Evolutionary conservation across 192 early-diverging fungal genomes (phyloP).

Genomic region (Linderina pennispora): DNA sequence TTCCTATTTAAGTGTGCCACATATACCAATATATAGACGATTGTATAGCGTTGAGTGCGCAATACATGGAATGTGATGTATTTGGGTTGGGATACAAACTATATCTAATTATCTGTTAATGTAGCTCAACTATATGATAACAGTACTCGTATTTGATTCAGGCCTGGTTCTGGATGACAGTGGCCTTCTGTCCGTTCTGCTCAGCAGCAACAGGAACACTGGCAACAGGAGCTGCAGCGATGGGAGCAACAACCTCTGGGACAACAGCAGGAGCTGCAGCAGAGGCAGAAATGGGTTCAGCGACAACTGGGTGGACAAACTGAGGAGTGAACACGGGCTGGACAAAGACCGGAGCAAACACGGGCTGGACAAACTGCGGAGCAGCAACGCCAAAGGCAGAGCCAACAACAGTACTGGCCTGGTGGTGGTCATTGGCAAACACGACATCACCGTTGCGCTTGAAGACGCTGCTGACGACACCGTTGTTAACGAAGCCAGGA

Average conservation of each 20-base stretch:
- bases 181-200: slow-evolving; percentile 12
- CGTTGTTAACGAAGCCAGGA: slow-evolving; percentile 9
- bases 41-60: too few species aligned
- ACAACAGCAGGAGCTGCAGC: too few species aligned
- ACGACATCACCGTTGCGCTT: slow-evolving; percentile 34
- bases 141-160: slow-evolving; percentile 1
- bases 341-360: neutral
- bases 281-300: neutral
- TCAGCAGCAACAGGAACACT: neutral
- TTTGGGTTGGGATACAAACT: too few species aligned
- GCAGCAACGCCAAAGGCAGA: neutral
- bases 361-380: neutral
- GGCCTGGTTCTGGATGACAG: slow-evolving; percentile 37
- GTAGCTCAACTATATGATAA: too few species aligned
- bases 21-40: too few species aligned
- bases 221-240: slow-evolving; percentile 2
- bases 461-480: slow-evolving; percentile 2
- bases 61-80: too few species aligned
- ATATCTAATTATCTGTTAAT: too few species aligned
- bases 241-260: too few species aligned
- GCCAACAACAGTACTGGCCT: neutral
- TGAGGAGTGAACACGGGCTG: slow-evolving; percentile 5
- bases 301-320: slow-evolving; percentile 8
- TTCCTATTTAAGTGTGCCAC: too few species aligned
- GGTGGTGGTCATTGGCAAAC: slow-evolving; percentile 29